A percentile compares a stretch with the other conserved stretches of the same genome.
Conservation (phyloP, 768 basidiomycete species). For the Russula lepida region DNA sequence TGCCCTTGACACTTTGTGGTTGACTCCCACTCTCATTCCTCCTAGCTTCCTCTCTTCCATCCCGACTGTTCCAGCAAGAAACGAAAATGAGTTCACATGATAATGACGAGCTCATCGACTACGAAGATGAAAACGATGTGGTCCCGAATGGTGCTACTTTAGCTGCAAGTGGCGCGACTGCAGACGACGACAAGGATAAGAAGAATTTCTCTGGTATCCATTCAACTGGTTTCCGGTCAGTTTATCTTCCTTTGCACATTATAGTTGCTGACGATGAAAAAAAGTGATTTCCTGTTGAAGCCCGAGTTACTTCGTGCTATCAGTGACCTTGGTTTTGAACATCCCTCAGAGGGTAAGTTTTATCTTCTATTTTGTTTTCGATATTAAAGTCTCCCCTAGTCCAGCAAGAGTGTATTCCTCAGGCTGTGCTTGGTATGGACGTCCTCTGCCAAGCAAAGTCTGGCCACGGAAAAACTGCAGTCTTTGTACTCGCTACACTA, state of each 20-base stretch:
- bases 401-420: conserved; percentile 99
- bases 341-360: conserved; percentile 90
- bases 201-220: conserved; percentile 99
- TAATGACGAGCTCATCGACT: conserved; percentile 90
- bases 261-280: conserved; percentile 13
- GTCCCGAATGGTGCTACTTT: conserved; percentile 50
- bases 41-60: conserved; percentile 27
- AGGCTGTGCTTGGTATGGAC: conserved; percentile 99
- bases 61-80: conserved; percentile 26
- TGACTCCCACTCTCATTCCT: conserved; percentile 22
- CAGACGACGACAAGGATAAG: conserved; percentile 66
- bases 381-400: conserved; percentile 40
- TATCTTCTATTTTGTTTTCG: background rate
- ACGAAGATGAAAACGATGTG: conserved; percentile 85
- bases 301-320: conserved; percentile 95
- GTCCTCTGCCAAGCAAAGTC: conserved; percentile 99
- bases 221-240: conserved; percentile 97
- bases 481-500: conserved; percentile 95
- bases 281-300: conserved; percentile 94
- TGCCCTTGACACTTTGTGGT: conserved; percentile 13
- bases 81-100: conserved; percentile 66
- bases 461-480: conserved; percentile 97
- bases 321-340: conserved; percentile 98
- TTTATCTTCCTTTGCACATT: conserved; percentile 1
- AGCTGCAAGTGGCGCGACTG: conserved; percentile 41